Evolutionary conservation across 2,329 filamentous ascomycete species (phyloP).

Genomic region (Xylariaceae sp.): DNA sequence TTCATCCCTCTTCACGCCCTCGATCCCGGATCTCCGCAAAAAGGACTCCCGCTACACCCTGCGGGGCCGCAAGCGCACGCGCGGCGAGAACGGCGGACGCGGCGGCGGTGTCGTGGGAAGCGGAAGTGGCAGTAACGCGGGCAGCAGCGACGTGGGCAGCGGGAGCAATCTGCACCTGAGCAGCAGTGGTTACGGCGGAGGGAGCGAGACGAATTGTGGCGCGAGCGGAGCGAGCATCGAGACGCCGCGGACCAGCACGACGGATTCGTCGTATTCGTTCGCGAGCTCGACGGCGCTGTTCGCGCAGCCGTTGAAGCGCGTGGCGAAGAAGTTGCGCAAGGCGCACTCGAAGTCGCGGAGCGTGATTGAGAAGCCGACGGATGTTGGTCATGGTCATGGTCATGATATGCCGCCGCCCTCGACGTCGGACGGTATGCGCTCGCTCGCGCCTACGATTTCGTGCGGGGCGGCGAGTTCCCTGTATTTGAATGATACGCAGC

Average conservation of each 20-base stretch:
- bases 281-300: conserved; percentile 17
- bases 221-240: not conserved
- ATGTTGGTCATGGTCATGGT: no score
- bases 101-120: conserved; percentile 11
- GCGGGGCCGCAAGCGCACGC: conserved; percentile 48
- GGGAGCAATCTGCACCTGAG: no score
- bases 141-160: no score
- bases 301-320: conserved; percentile 32
- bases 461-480: conserved; percentile 7
- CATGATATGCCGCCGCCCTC: not conserved
- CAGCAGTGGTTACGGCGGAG: no score
- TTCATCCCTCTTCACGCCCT: conserved; percentile 12
- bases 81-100: conserved; percentile 34
- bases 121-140: conserved; percentile 25
- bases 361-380: not conserved
- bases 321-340: conserved; percentile 51
- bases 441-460: conserved; percentile 13
- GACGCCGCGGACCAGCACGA: conserved; percentile 3
- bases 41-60: conserved; percentile 24
- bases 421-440: conserved; percentile 18
- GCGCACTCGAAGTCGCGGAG: conserved; percentile 31
- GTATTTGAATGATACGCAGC: conserved; percentile 1
- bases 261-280: conserved; percentile 22
- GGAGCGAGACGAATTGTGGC: conserved; percentile 28
- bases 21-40: conserved; percentile 15